Evolutionary conservation across 2,329 filamentous ascomycete species (phyloP).

Genomic region (Zasmidium citrigriseum): DNA sequence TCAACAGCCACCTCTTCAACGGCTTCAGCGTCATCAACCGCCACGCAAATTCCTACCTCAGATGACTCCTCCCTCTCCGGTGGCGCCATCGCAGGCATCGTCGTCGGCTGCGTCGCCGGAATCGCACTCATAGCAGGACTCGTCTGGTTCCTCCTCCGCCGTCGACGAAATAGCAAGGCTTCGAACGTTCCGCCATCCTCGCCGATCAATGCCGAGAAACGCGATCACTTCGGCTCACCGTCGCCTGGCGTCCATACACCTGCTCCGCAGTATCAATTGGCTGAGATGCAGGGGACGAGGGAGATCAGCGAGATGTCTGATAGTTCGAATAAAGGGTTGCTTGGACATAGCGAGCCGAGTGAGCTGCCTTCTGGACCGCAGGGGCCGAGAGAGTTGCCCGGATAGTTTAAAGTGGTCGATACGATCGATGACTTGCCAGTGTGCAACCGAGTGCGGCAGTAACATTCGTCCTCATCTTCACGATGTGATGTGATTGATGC

Average conservation of each 20-base stretch:
- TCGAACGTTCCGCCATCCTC: neutral
- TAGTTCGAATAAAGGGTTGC: neutral
- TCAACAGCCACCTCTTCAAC: neutral
- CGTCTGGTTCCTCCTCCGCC: conserved; percentile 13
- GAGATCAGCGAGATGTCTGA: conserved; percentile 11
- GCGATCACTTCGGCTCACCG: conserved; percentile 1
- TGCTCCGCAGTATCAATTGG: conserved; percentile 9
- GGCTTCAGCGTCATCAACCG: neutral
- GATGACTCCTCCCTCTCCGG: conserved; percentile 16
- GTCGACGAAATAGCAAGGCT: conserved; percentile 9
- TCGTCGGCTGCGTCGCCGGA: conserved; percentile 34
- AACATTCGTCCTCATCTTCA: too few species aligned
- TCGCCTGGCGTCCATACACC: neutral
- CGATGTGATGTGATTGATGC: too few species aligned
- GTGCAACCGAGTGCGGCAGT: too few species aligned
- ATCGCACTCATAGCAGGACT: conserved; percentile 15
- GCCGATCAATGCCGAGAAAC: conserved; percentile 1
- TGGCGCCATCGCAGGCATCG: conserved; percentile 40
- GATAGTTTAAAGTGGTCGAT: neutral
- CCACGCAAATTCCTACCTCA: neutral
- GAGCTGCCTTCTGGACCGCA: conserved; percentile 7
- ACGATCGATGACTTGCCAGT: too few species aligned
- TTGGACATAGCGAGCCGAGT: neutral
- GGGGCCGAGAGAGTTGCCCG: conserved; percentile 9
- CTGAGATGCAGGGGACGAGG: conserved; percentile 10